phyloP scores from a whole-genome alignment of 2,329 filamentous ascomycete genomes.

The Ascosphaera apis region DNA sequence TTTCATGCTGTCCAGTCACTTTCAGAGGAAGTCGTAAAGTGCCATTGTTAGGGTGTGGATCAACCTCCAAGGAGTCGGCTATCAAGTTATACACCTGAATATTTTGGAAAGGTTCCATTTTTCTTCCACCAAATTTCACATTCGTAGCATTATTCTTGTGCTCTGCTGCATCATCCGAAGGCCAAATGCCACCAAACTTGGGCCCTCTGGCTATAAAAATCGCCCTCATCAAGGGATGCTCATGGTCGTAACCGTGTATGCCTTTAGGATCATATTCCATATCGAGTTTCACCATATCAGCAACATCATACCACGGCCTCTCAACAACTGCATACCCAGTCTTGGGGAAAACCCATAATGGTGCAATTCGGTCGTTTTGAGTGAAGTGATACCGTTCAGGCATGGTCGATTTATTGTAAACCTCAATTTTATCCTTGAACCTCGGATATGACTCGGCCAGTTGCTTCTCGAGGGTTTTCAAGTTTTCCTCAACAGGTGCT shows the following conservation, averaged over 20 bases:
- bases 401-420: slow-evolving; percentile 77
- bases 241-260: slow-evolving; percentile 84
- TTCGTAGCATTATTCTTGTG: too few species aligned
- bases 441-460: slow-evolving; percentile 30
- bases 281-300: slow-evolving; percentile 38
- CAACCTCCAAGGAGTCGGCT: slow-evolving; percentile 62
- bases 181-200: too few species aligned
- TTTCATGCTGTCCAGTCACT: slow-evolving; percentile 21
- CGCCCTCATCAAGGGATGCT: slow-evolving; percentile 85
- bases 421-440: slow-evolving; percentile 43
- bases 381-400: slow-evolving; percentile 80
- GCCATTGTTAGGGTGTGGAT: slow-evolving; percentile 62
- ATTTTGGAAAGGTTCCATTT: slow-evolving; percentile 51
- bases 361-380: slow-evolving; percentile 71
- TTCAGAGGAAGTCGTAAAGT: slow-evolving; percentile 36
- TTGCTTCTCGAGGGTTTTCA: slow-evolving; percentile 43
- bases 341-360: slow-evolving; percentile 81
- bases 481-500: slow-evolving; percentile 35
- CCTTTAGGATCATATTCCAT: slow-evolving; percentile 57
- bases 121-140: too few species aligned
- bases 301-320: slow-evolving; percentile 53
- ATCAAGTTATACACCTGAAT: slow-evolving; percentile 87
- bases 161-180: too few species aligned
- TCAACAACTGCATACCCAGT: slow-evolving; percentile 81
- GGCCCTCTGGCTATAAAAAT: slow-evolving; percentile 86